Percentiles rank a stretch among this genome's conserved stretches.
phyloP scores from a whole-genome alignment of 768 basidiomycete species.

The Auricularia heimuer region DNA sequence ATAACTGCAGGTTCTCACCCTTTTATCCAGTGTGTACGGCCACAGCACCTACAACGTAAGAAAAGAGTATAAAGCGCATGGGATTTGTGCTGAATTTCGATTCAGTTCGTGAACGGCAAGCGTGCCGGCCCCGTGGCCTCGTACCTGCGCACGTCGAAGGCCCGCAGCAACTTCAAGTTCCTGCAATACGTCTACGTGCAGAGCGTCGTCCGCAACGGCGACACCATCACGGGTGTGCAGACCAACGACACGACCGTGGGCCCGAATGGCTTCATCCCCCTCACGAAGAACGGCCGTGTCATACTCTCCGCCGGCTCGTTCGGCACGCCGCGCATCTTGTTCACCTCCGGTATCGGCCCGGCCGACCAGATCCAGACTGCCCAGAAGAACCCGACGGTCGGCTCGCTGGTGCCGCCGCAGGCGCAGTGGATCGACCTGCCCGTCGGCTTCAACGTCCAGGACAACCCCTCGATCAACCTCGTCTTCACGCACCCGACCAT shows the following conservation, averaged over 20 bases:
- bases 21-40: conserved; percentile 31
- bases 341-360: conserved; percentile 54
- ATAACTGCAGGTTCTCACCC: too few species aligned
- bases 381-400: conserved; percentile 35
- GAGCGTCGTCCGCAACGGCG: conserved; percentile 47
- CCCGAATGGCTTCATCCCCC: conserved; percentile 43
- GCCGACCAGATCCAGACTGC: conserved; percentile 46
- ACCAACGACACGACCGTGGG: conserved; percentile 51
- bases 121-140: conserved; percentile 48
- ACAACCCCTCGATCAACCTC: conserved; percentile 57
- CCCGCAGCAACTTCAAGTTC: conserved; percentile 42
- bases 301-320: conserved; percentile 49
- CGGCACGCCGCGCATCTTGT: conserved; percentile 47
- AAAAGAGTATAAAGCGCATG: conserved; percentile 3
- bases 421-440: conserved; percentile 48
- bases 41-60: conserved; percentile 33
- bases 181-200: conserved; percentile 38
- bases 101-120: conserved; percentile 25
- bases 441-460: conserved; percentile 40
- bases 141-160: conserved; percentile 47
- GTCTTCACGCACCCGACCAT: conserved; percentile 56
- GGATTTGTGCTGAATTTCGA: not conserved
- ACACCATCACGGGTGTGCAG: conserved; percentile 46
- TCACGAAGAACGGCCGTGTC: conserved; percentile 48
- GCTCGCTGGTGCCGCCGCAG: conserved; percentile 37